A percentile compares a stretch with the other conserved stretches of the same genome.
These are phyloP conservation scores for Aureobasidium sp. DNA, from an alignment of 2,329 filamentous ascomycete genomes.

Conservation along the genomic window DNA sequence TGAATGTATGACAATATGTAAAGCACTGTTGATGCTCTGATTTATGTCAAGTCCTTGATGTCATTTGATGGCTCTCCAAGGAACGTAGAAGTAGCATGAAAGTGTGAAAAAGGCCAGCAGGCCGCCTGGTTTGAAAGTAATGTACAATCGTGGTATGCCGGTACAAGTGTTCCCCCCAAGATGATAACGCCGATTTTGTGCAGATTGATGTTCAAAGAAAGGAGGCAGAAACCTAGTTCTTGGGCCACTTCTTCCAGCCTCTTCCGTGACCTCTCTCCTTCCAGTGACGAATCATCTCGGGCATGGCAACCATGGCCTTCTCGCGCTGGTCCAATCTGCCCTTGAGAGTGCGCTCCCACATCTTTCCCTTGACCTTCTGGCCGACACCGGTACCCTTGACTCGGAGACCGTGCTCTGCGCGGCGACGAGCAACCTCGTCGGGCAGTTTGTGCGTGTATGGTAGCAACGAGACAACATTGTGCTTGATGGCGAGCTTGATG, in stretches of 20 bases:
- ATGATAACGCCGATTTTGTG: conserved; percentile 4
- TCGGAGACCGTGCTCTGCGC: conserved; percentile 69
- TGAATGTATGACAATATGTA: background rate
- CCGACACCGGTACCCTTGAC: conserved; percentile 85
- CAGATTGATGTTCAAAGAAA: background rate
- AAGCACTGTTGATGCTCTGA: too few relatives aligned
- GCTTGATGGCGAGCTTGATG: conserved; percentile 70
- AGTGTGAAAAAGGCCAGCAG: background rate
- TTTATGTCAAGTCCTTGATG: too few relatives aligned
- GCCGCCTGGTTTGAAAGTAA: conserved; percentile 4
- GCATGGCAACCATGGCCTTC: conserved; percentile 56
- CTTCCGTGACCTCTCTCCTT: conserved; percentile 77
- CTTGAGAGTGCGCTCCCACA: conserved; percentile 80
- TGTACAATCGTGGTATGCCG: conserved; percentile 12
- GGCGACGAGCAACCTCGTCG: conserved; percentile 58
- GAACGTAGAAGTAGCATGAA: background rate
- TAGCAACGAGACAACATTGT: conserved; percentile 28
- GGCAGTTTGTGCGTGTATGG: conserved; percentile 27
- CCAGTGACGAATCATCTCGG: conserved; percentile 83
- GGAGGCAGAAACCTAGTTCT: conserved; percentile 23
- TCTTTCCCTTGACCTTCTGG: conserved; percentile 89
- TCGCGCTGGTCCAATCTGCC: conserved; percentile 43
- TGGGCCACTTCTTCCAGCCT: conserved; percentile 69
- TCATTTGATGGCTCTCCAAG: background rate
- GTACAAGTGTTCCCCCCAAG: conserved; percentile 1